phyloP scores from a whole-genome alignment of 768 basidiomycete species.

The Lactarius akahatsu region DNA sequence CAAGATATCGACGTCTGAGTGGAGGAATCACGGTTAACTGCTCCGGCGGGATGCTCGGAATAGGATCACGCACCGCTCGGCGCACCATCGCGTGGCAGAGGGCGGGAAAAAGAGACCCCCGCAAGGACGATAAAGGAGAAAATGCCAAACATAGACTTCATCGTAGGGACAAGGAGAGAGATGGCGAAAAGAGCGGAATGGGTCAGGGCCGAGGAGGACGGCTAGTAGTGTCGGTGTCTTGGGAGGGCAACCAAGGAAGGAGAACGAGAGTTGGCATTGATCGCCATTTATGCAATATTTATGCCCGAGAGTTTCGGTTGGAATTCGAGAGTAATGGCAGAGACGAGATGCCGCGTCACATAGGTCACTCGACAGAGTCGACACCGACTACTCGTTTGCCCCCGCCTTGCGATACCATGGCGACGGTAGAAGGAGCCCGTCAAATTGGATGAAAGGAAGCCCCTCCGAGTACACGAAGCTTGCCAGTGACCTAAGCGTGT shows the following conservation, averaged over 20 bases:
- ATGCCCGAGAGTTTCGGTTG: constrained; percentile 5
- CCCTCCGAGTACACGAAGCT: neutral
- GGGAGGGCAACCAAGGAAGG: constrained; percentile 15
- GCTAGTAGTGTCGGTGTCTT: constrained; percentile 12
- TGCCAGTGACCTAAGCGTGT: no score
- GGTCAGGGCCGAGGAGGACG: constrained; percentile 1
- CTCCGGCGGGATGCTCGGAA: neutral
- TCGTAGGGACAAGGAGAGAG: constrained; percentile 2
- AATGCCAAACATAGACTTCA: constrained; percentile 13
- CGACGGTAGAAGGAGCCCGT: no score
- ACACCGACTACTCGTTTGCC: no score
- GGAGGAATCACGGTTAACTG: neutral
- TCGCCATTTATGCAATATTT: constrained; percentile 15
- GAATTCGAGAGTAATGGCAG: constrained; percentile 1
- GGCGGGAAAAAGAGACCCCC: constrained; percentile 9
- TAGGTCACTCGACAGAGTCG: no score
- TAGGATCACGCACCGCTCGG: constrained; percentile 18
- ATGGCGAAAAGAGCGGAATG: constrained; percentile 22
- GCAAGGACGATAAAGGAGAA: constrained; percentile 8
- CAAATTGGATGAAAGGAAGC: neutral
- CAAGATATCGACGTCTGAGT: constrained; percentile 33
- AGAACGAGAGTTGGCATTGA: neutral
- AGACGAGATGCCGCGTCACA: neutral
- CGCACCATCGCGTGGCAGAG: constrained; percentile 20
- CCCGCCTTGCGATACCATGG: no score